Conservation (phyloP, 2,329 filamentous ascomycete genomes). For the Colletotrichum liaoningense region DNA sequence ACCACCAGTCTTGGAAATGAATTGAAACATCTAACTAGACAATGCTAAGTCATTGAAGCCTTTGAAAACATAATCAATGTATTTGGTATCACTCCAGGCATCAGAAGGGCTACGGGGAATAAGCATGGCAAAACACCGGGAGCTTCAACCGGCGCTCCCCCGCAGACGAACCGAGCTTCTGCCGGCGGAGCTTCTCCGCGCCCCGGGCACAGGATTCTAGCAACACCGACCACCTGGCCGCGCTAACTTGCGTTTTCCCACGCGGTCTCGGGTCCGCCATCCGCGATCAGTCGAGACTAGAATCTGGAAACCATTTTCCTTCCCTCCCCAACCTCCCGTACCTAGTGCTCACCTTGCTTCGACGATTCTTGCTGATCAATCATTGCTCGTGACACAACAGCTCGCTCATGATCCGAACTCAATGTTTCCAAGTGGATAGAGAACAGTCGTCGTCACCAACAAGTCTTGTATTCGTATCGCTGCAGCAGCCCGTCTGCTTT, state of each 20-base stretch:
- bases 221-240: neutral
- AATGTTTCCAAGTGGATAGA: neutral
- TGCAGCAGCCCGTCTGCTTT: neutral
- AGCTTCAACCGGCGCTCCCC: neutral
- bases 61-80: neutral
- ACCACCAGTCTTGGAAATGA: neutral
- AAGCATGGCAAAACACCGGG: neutral
- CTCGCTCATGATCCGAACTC: neutral
- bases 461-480: neutral
- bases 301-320: neutral
- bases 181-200: conserved; percentile 7
- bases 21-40: neutral
- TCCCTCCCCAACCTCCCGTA: neutral
- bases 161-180: neutral
- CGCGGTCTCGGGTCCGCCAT: neutral
- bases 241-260: neutral
- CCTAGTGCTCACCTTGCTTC: neutral
- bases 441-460: neutral
- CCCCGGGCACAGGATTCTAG: neutral
- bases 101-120: neutral
- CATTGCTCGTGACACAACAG: neutral
- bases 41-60: no score
- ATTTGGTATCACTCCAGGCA: neutral
- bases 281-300: no score
- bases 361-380: neutral